phyloP scores from a whole-genome alignment of 176 grass and related monocot species.

The Carex scoparia region DNA sequence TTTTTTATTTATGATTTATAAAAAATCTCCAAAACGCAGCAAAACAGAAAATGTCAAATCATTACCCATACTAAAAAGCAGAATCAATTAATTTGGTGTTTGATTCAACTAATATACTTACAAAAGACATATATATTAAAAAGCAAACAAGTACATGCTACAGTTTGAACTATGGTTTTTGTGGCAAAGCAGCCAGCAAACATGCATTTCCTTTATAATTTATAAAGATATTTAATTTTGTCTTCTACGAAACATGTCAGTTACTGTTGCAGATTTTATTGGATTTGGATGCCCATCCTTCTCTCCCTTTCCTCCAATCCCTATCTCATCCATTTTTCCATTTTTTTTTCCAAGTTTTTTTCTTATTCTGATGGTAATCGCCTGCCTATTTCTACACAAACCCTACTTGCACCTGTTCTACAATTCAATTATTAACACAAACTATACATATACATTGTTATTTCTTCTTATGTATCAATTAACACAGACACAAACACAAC shows the following conservation, averaged over 20 bases:
- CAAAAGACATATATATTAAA: background rate
- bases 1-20: too few species aligned
- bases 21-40: too few species aligned
- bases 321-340: constrained; percentile 13
- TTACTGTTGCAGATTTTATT: constrained; percentile 21
- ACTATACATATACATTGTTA: too few species aligned
- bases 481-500: too few species aligned
- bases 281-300: constrained; percentile 20
- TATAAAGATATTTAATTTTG: background rate
- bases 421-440: too few species aligned
- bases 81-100: too few species aligned
- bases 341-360: background rate
- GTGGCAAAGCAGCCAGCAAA: background rate
- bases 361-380: background rate
- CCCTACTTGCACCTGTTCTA: too few species aligned
- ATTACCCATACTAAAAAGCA: too few species aligned
- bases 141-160: background rate
- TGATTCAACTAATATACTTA: background rate
- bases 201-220: background rate
- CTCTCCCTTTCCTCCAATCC: background rate
- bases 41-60: too few species aligned
- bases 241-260: constrained; percentile 3
- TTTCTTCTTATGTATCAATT: background rate
- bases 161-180: background rate
- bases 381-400: background rate